Conservation (phyloP, 139 green algal genomes). For the Pleodorina starrii region DNA sequence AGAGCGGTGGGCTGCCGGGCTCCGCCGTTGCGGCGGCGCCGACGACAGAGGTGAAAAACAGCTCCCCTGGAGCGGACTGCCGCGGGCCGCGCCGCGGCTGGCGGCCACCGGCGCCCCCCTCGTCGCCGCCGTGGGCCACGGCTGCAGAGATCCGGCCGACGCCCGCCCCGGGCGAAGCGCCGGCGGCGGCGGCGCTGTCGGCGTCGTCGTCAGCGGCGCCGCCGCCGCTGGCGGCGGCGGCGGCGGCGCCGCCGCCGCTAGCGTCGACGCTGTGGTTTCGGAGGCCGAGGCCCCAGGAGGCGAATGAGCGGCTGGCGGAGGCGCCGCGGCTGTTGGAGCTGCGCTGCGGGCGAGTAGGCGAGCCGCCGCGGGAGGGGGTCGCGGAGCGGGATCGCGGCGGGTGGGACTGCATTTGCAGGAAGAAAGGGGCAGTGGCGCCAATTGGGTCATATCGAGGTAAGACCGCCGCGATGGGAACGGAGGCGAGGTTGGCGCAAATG, state of each 20-base stretch:
- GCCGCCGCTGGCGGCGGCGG: neutral
- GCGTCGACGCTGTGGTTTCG: neutral
- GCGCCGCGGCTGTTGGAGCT: neutral
- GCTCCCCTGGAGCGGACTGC: constrained; percentile 28
- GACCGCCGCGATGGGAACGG: no score
- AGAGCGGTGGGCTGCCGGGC: neutral
- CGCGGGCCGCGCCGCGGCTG: neutral
- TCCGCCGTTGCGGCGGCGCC: neutral
- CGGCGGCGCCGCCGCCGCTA: neutral
- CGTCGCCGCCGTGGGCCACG: neutral
- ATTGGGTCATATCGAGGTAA: no score
- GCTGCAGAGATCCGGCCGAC: no score
- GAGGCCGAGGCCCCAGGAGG: neutral
- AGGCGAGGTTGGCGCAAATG: no score
- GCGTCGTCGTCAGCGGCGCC: no score
- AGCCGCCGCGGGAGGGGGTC: neutral
- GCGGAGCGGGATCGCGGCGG: constrained; percentile 2
- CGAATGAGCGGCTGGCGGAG: neutral
- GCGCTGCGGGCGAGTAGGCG: neutral
- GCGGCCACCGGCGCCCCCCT: neutral
- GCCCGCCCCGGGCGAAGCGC: no score
- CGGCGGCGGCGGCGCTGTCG: neutral
- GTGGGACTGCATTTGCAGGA: neutral
- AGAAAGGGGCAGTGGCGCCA: neutral
- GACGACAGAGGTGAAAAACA: neutral